phyloP scores from a whole-genome alignment of 1,284 basidiomycete genomes.

The Fomitiporia mediterranea region DNA sequence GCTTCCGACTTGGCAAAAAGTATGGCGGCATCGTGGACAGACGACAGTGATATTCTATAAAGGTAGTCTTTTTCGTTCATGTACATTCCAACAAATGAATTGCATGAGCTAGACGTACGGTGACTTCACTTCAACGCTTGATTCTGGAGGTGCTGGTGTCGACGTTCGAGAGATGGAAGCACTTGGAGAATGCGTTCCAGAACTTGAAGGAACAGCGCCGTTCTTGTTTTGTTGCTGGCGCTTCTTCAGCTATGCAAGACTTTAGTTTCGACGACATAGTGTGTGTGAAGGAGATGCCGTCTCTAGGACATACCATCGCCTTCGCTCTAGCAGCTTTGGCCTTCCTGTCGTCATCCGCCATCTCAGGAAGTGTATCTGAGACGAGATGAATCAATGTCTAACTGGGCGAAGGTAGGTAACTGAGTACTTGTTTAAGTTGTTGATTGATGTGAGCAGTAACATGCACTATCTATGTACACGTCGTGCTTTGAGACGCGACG shows the following conservation, averaged over 20 bases:
- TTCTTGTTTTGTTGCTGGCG: conserved; percentile 66
- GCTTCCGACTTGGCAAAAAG: neutral
- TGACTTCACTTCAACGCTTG: conserved; percentile 28
- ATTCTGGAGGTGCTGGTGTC: conserved; percentile 22
- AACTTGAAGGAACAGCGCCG: conserved; percentile 32
- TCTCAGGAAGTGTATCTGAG: conserved; percentile 16
- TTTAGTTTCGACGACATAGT: conserved; percentile 17
- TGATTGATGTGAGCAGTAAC: neutral
- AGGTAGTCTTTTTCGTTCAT: conserved; percentile 12
- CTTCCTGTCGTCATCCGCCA: conserved; percentile 70
- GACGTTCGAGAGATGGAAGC: conserved; percentile 44
- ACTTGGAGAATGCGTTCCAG: conserved; percentile 36
- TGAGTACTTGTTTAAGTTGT: too few species aligned
- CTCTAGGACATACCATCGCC: conserved; percentile 52
- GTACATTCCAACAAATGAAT: conserved; percentile 1
- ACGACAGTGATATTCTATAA: neutral
- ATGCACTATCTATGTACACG: neutral
- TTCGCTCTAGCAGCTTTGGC: conserved; percentile 76
- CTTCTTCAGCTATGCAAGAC: conserved; percentile 53
- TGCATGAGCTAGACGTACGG: conserved; percentile 9
- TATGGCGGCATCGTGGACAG: neutral
- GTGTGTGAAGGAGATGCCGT: conserved; percentile 5
- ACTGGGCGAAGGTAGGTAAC: too few species aligned
- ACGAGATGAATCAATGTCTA: too few species aligned
- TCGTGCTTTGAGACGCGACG: neutral